Base-by-base conservation (phyloP, 257 asterid genomes). In the Marsdenia floribunda region DNA sequence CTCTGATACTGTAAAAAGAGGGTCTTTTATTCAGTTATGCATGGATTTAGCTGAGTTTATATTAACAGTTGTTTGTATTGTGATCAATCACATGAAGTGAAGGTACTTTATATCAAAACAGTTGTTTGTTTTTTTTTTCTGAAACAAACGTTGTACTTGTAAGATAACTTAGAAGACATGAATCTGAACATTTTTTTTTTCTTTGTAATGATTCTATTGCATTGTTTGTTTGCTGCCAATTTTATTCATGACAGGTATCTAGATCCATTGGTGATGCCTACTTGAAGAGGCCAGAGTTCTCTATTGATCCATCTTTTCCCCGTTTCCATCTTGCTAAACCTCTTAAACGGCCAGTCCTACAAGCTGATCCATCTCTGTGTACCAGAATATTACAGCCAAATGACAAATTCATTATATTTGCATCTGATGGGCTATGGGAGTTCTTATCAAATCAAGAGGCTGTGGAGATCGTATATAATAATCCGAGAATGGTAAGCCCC, bases 381-480 rank as follows among this genome's bases (percentile, higher is more conserved):
- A 79, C 83, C 21, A 79, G 89, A 84, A 73, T 72, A 46, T 35
- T 93, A 50, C 87, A 77, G 61, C 80, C 81, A 6, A 75, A 29
- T n/a, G 96, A 93, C 75, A 93, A 83, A 65, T 93, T 93, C 77
- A 16, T 93, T 74, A 91, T 89, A 46, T 89, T 93, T 75, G 98
- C 97, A 61, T 93, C 98, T 14, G 97, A 85, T 81, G 98, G 98
- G 67, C 97, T 91, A 69, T 93, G 98, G 98, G 92, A 93, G 65
- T 85, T 79, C 81, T 78, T 93, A 81, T 74, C 91, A 1, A 91
- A 89, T 79, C 90, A 93, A 70, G 86, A 91, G 82, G 93, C 92
- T 19, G 97, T 86, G 14, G 89, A 89, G 79, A 87, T 93, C 24
- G 97, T 93, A 64, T 86, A 91, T 73, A 87, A 81, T 49, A 80